phyloP scores from a whole-genome alignment of 1,139 yeast genomes.

The Saccharomyces uvarum region DNA sequence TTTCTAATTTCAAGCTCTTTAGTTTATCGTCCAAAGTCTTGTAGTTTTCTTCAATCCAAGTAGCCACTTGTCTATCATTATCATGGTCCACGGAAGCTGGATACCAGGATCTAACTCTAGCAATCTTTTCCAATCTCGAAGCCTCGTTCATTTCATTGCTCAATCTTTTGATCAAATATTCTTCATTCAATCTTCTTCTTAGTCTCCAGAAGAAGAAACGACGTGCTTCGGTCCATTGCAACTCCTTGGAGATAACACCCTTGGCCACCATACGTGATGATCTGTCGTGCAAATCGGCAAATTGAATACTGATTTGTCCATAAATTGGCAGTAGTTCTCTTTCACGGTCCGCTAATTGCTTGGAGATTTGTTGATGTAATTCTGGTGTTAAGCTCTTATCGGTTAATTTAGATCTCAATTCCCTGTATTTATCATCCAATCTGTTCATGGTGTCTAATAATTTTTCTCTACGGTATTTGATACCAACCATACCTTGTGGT shows the following conservation, averaged over 20 bases:
- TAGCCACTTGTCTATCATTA: slow-evolving; percentile 71
- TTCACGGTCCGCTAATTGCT: slow-evolving; percentile 71
- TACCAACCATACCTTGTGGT: slow-evolving; percentile 98
- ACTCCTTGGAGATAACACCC: slow-evolving; percentile 77
- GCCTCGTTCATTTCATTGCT: slow-evolving; percentile 56
- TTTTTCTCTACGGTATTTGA: slow-evolving; percentile 91
- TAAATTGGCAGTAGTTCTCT: slow-evolving; percentile 75
- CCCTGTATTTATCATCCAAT: slow-evolving; percentile 68
- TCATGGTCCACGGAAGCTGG: slow-evolving; percentile 65
- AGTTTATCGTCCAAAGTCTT: slow-evolving; percentile 52
- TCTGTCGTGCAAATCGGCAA: slow-evolving; percentile 95
- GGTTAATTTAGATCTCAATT: slow-evolving; percentile 52
- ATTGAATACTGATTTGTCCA: slow-evolving; percentile 87
- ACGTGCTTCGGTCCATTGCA: slow-evolving; percentile 83
- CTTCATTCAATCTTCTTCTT: slow-evolving; percentile 92
- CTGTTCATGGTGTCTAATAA: slow-evolving; percentile 83
- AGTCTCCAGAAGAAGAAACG: slow-evolving; percentile 98
- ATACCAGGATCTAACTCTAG: slow-evolving; percentile 83
- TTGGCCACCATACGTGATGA: slow-evolving; percentile 96
- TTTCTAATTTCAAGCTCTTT: slow-evolving; percentile 57
- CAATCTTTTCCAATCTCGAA: slow-evolving; percentile 70
- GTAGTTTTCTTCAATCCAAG: slow-evolving; percentile 80
- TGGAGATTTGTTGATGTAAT: slow-evolving; percentile 57
- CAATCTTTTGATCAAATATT: slow-evolving; percentile 71
- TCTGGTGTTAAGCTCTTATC: slow-evolving; percentile 50